Evolutionary conservation across 306 rosid species (phyloP), one percentile per base, ranked within the genome.

Genomic region (Cucurbita maxima): DNA sequence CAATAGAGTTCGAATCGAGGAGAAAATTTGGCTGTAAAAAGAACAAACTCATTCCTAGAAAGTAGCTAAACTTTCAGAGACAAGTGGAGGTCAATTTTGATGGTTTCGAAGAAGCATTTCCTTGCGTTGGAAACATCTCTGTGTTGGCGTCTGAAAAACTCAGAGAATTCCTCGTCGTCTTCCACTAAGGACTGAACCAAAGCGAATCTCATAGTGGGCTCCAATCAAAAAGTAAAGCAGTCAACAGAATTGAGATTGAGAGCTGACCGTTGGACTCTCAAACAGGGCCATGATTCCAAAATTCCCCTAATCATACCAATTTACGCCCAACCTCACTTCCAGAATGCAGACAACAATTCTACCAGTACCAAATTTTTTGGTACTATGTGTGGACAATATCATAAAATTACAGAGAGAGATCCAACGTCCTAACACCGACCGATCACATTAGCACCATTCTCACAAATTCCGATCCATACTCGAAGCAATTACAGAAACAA

Each of bases 181-280:
- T 68, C 73, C 57, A 47, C 54, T 37, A 25, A 47, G 57, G 43
- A 68, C 57, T 19, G 36, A 66, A 66, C 38, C 72, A 44, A 37
- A 68, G 25, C 22, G 73, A 68, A 68, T 68, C 73, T 68, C 43
- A 25, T 45, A 47, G 73, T 68, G 73, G 73, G 73, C 57, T 68
- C 73, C 73, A 68, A 67, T 13, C 25, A 68, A 63, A 63, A 66
- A 5, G 54, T 19, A 44, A 66, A 70, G 15, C 38, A 70, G 58
- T 70, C 74, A 50, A 70, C 74, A 70, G 14, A 51, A 34, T 51
- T 48, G 50, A 70, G 45, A 20, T 70, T 10, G 8, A 70, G 58
- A 70, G 74, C 55, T 50, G 74, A 70, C 58, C 40, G 22, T 70
- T 15, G 11, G 18, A 70, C 58, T 70, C 74, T 8, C 58, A 14